phyloP scores from a whole-genome alignment of 2,329 filamentous ascomycete genomes.

The Microcyclosporella mali region DNA sequence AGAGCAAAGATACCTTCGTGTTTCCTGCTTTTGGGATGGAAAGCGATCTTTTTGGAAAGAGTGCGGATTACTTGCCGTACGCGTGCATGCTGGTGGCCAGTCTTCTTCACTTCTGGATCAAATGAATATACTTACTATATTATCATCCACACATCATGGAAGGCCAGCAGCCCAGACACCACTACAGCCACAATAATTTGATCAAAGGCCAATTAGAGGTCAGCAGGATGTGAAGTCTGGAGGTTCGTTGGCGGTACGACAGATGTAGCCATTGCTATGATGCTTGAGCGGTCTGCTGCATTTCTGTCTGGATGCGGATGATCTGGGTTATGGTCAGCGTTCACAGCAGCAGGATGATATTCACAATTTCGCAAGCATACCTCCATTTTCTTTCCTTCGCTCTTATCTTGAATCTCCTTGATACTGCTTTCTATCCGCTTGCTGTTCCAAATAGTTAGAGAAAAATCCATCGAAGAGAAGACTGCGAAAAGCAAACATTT shows the following conservation, averaged over 20 bases:
- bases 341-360: not conserved
- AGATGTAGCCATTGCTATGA: no score
- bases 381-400: constrained; percentile 60
- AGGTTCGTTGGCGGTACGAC: not conserved
- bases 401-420: constrained; percentile 56
- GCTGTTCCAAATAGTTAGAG: constrained; percentile 34
- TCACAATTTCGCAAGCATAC: constrained; percentile 40
- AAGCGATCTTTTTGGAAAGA: no score
- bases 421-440: constrained; percentile 63
- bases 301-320: not conserved
- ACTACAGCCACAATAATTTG: no score
- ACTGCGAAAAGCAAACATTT: constrained; percentile 59
- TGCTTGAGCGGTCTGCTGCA: no score
- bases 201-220: no score
- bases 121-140: no score
- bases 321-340: not conserved
- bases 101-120: no score
- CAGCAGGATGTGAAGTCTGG: not conserved
- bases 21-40: not conserved
- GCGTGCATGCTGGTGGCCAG: no score
- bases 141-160: no score
- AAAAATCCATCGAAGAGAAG: not conserved
- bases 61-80: no score
- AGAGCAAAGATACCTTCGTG: no score
- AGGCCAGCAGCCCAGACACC: no score